Evolutionary conservation across 495 filamentous ascomycete genomes (phyloP), one percentile per base, ranked within the genome.

Genomic region (Aspergillus taichungensis): DNA sequence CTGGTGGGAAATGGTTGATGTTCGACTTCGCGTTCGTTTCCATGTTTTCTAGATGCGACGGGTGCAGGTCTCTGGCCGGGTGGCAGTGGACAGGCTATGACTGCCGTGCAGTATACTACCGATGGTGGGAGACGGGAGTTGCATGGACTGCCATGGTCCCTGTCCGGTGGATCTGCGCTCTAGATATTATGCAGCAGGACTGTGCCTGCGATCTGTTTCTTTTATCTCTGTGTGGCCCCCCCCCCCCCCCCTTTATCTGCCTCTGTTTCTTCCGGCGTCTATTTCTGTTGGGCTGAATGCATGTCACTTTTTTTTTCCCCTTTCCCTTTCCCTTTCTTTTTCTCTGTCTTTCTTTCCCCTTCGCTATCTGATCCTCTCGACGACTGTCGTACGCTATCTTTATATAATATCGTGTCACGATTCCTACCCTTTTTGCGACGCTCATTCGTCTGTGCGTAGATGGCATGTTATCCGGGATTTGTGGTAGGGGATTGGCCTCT

Each of bases 1-100:
- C 76, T 74, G 36, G 81, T 76, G 36, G 79, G 78, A 44, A 72
- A 79, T 46, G 94, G 88, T 71, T 82, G 80, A 51, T 94, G 88
- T 69, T 92, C 77, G 57, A 55, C 34, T 35, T 35, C 46, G 8
- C 30, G 34, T 41, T 47, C 36, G 34, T 46, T 50, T 42, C 34
- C 12, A 27, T 32, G 28, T 30, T 42, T 43, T 52, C 49, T 57
- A 55, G 54, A 57, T 48, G 47, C 37, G 44, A 45, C 48, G 48
- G 51, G 45, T 49, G 33, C 45, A 44, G 36, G 30, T 42, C 35
- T 45, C 38, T 44, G 18, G 18, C 18, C 2, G 18, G 18, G 18
- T 24, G 18, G 18, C 1, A 24, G 18, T 24, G 18, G 18, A 24
- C 18, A 24, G 1, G 4, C 18, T 4, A 4, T 24, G 18, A 24